Base-by-base conservation (phyloP, 2,329 filamentous ascomycete genomes). In the Erysiphe pulchra region DNA sequence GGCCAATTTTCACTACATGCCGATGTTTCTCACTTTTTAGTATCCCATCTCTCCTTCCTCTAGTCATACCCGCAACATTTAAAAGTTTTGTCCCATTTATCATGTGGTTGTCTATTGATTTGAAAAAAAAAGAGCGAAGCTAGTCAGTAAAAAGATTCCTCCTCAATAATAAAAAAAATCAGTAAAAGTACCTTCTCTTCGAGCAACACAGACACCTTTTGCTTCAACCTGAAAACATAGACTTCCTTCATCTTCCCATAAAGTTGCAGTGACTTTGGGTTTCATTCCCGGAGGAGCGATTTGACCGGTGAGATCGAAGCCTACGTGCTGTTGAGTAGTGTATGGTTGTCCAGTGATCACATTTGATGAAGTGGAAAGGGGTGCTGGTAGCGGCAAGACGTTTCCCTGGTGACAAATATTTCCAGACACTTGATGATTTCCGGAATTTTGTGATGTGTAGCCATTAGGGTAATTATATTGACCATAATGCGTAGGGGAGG, bases 161-260 rank as follows among this genome's bases (percentile, higher is more conserved):
- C n/a, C n/a, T n/a, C n/a, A n/a, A n/a, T n/a, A n/a, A n/a, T n/a
- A n/a, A n/a, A n/a, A n/a, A n/a, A n/a, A n/a, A n/a, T n/a, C 17
- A 8, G n/a, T n/a, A 45, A 16, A 57, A 67, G 53, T 63, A 90
- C 84, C 85, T 73, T 95, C 87, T 59, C 90, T 72, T 53, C 90
- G 75, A 45, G 87, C 87, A 47, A 95, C 90, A 60, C 90, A 98
- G 45, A 98, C 87, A 42, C 87, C 87, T 53, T 90, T 80, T 3
- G 90, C 87, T 62, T 95, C 90, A 1, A 95, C 90, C 60, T 95
- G 90, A 59, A 95, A 98, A 64, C 90, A 98, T 30, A 95, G 67
- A 58, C 85, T 95, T 32, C 90, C 90, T 59, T 98, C 90, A 53
- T 98, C 90, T 65, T 95, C 90, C 90, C 90, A 98, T 20, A 98